Conservation (phyloP, 1,284 basidiomycete species). For the Porodaedalea pini region DNA sequence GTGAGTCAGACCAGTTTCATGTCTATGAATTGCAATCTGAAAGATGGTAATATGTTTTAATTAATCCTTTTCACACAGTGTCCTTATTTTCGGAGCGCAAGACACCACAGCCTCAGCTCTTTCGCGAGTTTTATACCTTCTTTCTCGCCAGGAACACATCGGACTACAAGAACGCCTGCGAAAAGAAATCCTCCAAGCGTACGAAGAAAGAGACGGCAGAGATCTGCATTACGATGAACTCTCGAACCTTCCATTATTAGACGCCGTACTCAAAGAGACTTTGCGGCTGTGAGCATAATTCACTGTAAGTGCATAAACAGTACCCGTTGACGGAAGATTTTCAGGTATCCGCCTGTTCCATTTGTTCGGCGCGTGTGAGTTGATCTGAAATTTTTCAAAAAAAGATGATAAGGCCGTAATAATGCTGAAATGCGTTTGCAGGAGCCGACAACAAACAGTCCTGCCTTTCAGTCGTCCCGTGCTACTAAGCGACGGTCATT, state of each 20-base stretch:
- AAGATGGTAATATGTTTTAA: not conserved
- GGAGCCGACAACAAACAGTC: not conserved
- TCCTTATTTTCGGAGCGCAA: slow-evolving; percentile 18
- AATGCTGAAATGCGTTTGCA: not conserved
- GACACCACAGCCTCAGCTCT: slow-evolving; percentile 25
- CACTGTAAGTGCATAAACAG: too few relatives aligned
- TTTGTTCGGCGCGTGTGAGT: slow-evolving; percentile 9
- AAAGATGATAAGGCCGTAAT: not conserved
- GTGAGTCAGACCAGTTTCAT: slow-evolving; percentile 23
- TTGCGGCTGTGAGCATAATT: slow-evolving; percentile 27
- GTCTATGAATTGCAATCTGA: too few relatives aligned
- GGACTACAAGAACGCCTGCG: slow-evolving; percentile 26
- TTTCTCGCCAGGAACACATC: slow-evolving; percentile 19
- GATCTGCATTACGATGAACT: slow-evolving; percentile 29
- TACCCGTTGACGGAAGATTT: too few relatives aligned
- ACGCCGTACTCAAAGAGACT: slow-evolving; percentile 34
- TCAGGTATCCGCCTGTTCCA: slow-evolving; percentile 6
- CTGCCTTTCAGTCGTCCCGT: slow-evolving; percentile 1
- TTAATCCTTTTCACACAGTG: not conserved
- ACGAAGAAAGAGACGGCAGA: slow-evolving; percentile 4
- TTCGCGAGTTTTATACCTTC: slow-evolving; percentile 20
- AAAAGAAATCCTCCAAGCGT: slow-evolving; percentile 24
- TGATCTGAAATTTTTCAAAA: not conserved
- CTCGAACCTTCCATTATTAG: slow-evolving; percentile 32
- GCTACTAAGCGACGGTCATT: not conserved